Evolutionary conservation across 176 grass and related monocot genomes (phyloP), one percentile per base, ranked within the genome.

Genomic region (Aechmea fasciata): DNA sequence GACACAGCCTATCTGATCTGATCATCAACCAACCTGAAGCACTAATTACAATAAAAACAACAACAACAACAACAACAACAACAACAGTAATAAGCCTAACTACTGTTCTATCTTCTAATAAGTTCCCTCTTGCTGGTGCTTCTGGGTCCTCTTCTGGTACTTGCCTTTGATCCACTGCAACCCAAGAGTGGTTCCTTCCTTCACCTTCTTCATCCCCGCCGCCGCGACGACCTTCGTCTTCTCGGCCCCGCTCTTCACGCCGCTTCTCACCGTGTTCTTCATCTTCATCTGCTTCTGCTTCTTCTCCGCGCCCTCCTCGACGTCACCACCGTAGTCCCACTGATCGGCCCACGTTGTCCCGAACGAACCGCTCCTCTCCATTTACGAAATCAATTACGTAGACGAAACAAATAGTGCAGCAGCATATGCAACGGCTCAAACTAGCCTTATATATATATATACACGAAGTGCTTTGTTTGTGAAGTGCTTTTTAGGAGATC

Each of bases 281-380:
- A 41, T 41, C 33, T 41, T 41, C 33, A 1, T 7, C 33, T 41
- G 4, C 33, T 6, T 41, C 33, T 41, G 33, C 33, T 77, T 77
- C 75, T 67, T 64, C 75, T 74, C 68, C 1, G 11, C 67, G 19
- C 49, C n/a, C 3, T n/a, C 13, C n/a, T 71, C 19, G 55, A 0
- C 75, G 67, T 61, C 63, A 70, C 84, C 63, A 70, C 84, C 76
- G 50, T 49, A 78, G 69, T 91, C 92, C 88, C 92, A 96, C 88
- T 96, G 92, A 84, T 96, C 92, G 20, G 92, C 88, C 92, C 92
- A 96, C 33, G 92, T 89, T 66, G 82, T 47, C 24, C 93, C 89
- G 51, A 81, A 79, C 51, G 83, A 91, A 80, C 77, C 81, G 69
- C 59, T 83, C 5, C 87, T 75, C 78, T 96, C 70, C 89, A 92